These are phyloP conservation scores for Microcos paniculata DNA, from an alignment of 345 rosid genomes.

Conservation along the genomic window DNA sequence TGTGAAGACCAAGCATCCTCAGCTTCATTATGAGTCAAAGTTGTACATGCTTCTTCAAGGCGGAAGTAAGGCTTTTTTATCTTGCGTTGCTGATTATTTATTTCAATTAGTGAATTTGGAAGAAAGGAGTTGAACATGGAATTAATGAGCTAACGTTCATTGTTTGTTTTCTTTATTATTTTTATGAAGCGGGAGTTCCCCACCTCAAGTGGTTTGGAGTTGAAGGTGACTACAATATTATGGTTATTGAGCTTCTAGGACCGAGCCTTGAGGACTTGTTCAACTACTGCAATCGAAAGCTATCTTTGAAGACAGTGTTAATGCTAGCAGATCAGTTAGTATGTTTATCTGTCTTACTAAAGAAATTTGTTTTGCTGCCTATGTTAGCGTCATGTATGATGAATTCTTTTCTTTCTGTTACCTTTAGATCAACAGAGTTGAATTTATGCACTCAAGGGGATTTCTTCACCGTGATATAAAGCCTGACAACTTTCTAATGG, in stretches of 20 bases:
- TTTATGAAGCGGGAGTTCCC: constrained; percentile 52
- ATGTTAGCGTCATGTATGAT: background rate
- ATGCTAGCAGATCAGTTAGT: constrained; percentile 79
- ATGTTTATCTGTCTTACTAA: constrained; percentile 9
- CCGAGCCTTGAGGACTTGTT: constrained; percentile 71
- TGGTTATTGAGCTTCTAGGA: constrained; percentile 66
- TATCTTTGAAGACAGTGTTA: constrained; percentile 59
- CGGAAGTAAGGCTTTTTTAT: constrained; percentile 33
- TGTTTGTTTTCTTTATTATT: constrained; percentile 10
- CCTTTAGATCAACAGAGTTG: constrained; percentile 79
- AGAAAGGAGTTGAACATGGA: background rate
- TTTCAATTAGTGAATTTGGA: background rate
- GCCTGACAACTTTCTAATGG: constrained; percentile 98
- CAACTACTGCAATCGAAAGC: constrained; percentile 59
- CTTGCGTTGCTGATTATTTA: background rate
- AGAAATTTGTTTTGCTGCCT: background rate
- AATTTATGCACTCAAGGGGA: constrained; percentile 90
- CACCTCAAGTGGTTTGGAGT: constrained; percentile 66
- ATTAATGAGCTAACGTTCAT: constrained; percentile 9
- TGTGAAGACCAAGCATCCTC: constrained; percentile 39
- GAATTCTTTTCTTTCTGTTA: background rate
- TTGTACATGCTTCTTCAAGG: constrained; percentile 38
- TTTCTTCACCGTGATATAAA: constrained; percentile 97
- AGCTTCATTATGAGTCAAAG: constrained; percentile 33
- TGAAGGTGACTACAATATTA: constrained; percentile 57